Percentiles rank a stretch among this genome's conserved stretches.
These are phyloP conservation scores for Lolium rigidum DNA, from an alignment of 176 grass and related monocot species.

Conservation along the genomic window DNA sequence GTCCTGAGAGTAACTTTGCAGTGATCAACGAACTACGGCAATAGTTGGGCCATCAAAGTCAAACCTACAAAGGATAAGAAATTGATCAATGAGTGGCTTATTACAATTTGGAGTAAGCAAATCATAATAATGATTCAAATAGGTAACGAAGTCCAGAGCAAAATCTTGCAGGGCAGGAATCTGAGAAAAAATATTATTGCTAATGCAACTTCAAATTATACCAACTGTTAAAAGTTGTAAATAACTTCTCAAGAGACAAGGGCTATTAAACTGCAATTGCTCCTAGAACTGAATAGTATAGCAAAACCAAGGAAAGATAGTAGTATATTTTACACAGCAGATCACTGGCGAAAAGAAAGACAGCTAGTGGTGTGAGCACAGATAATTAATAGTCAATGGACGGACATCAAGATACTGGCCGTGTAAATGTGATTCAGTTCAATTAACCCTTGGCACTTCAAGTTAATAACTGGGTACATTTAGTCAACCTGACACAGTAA, in stretches of 20 bases:
- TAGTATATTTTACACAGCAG: too few species aligned
- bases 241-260: not conserved
- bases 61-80: slow-evolving; percentile 32
- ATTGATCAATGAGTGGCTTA: not conserved
- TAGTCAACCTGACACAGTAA: not conserved
- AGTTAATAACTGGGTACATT: not conserved
- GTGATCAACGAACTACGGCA: not conserved
- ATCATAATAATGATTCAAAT: not conserved
- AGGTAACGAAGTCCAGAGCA: not conserved
- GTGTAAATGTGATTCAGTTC: not conserved
- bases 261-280: not conserved
- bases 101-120: not conserved
- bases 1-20: slow-evolving; percentile 6
- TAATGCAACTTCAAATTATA: not conserved
- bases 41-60: not conserved
- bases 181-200: not conserved
- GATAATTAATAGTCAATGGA: not conserved
- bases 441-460: not conserved
- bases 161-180: not conserved
- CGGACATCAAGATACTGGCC: not conserved
- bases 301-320: not conserved
- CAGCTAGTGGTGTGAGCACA: not conserved
- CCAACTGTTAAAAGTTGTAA: not conserved
- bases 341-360: not conserved
- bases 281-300: not conserved